phyloP scores from a whole-genome alignment of 768 basidiomycete species.

The Hypholoma sublateritium region DNA sequence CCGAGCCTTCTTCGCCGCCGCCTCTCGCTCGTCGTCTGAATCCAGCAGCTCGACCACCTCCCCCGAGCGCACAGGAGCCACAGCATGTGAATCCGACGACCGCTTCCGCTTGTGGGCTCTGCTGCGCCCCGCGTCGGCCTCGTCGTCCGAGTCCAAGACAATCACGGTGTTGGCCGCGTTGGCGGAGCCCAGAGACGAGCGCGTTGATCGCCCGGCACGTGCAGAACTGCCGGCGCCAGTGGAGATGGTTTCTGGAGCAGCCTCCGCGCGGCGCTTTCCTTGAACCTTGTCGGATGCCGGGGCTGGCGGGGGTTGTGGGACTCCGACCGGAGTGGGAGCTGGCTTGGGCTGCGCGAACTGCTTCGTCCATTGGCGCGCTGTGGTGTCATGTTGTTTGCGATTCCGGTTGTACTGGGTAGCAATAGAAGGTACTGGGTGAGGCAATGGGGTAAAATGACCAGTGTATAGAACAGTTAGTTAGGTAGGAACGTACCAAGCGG shows the following conservation, averaged over 20 bases:
- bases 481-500: constrained; percentile 53
- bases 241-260: constrained; percentile 15
- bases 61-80: not conserved
- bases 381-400: constrained; percentile 71
- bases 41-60: constrained; percentile 23
- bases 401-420: constrained; percentile 68
- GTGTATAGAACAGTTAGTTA: too few relatives aligned
- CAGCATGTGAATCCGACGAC: not conserved
- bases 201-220: constrained; percentile 10
- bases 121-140: constrained; percentile 9
- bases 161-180: constrained; percentile 21
- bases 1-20: constrained; percentile 17
- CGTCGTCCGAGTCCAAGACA: constrained; percentile 31
- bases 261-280: constrained; percentile 33
- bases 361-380: constrained; percentile 77
- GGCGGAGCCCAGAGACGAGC: not conserved
- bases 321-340: constrained; percentile 25
- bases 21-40: constrained; percentile 36
- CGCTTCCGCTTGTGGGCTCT: constrained; percentile 18
- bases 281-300: constrained; percentile 25
- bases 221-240: constrained; percentile 14
- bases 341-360: constrained; percentile 59
- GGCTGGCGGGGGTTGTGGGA: constrained; percentile 21
- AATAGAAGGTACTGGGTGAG: constrained; percentile 59
- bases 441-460: not conserved